Evolutionary conservation across 345 rosid species (phyloP), one percentile per base, ranked within the genome.

Genomic region (Iberis pinnata): DNA sequence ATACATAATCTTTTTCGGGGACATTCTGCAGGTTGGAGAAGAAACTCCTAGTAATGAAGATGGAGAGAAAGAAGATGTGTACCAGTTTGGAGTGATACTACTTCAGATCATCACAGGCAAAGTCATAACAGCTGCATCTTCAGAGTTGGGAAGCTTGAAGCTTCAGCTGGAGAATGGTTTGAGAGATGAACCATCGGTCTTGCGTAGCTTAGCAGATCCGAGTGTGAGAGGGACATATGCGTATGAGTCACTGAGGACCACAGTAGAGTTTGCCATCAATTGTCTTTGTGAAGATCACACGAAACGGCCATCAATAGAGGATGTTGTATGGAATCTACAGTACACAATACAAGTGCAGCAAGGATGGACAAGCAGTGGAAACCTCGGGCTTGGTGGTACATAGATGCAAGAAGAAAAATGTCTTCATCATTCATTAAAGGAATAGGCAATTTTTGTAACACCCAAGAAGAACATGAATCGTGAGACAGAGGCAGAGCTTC

Each of bases 291-390:
- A 73, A 53, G 92, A 80, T 52, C 37, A 76, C 17, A 71, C 60
- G 42, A 76, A 55, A 44, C 83, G 92, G 12, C 96, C 96, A 50
- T 82, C 98, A 0, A 78, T 90, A 39, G 98, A 90, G 49, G 96
- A 90, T 58, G 89, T 87, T 50, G 79, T 87, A 1, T 90, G 98
- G 96, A 87, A 90, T 66, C 68, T 90, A 74, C 98, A 87, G 56
- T 90, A 84, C 45, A 82, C 95, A 17, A 76, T 71, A 62, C 98
- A 90, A 71, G 85, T 84, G 33, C 98, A 90, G 52, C 95, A 84
- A 64, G 92, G 95, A 64, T 90, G 92, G 95, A 47, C 67, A 51
- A 82, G 84, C 33, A 90, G 95, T 35, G 98, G 83, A 43, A 86
- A 80, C 72, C 85, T 82, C 7, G 73, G 74, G 38, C 54, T 79